These are phyloP conservation scores for Nicotiana tomentosiformis DNA, from an alignment of 257 asterid species.

Conservation along the genomic window DNA sequence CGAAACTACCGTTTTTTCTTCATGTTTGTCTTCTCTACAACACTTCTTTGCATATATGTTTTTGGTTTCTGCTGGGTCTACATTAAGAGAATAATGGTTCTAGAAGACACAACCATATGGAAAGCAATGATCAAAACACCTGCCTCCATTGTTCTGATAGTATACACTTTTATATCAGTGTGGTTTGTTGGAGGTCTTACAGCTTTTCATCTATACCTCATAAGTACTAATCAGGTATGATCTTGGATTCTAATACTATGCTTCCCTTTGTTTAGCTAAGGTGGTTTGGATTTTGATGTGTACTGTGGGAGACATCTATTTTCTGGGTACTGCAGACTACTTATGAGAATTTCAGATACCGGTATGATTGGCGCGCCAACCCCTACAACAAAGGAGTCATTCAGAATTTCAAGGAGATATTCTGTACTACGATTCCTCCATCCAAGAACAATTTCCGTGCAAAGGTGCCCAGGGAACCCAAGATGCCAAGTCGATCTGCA, in stretches of 20 bases:
- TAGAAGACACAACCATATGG: slow-evolving; percentile 69
- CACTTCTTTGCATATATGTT: slow-evolving; percentile 88
- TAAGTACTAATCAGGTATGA: slow-evolving; percentile 84
- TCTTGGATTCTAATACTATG: neutral
- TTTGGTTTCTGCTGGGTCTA: slow-evolving; percentile 94
- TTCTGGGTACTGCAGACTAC: slow-evolving; percentile 65
- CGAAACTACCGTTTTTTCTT: slow-evolving; percentile 97
- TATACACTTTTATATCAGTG: slow-evolving; percentile 82
- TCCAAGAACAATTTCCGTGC: slow-evolving; percentile 85
- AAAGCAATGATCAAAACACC: slow-evolving; percentile 91
- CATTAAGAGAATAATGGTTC: slow-evolving; percentile 61
- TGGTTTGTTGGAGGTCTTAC: slow-evolving; percentile 99
- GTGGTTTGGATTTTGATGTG: neutral
- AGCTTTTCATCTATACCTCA: slow-evolving; percentile 84
- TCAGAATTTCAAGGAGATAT: slow-evolving; percentile 72
- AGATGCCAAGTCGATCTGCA: slow-evolving; percentile 42
- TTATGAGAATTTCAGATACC: slow-evolving; percentile 88
- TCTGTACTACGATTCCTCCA: slow-evolving; percentile 52
- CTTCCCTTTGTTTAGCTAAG: neutral
- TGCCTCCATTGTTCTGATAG: slow-evolving; percentile 81
- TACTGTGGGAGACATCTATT: neutral
- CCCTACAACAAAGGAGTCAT: slow-evolving; percentile 89
- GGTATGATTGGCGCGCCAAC: slow-evolving; percentile 80
- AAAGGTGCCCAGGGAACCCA: slow-evolving; percentile 56
- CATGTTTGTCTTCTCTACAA: slow-evolving; percentile 98